These are phyloP conservation scores for Fremontodendron californicum DNA, from an alignment of 345 rosid species.

Conservation along the genomic window DNA sequence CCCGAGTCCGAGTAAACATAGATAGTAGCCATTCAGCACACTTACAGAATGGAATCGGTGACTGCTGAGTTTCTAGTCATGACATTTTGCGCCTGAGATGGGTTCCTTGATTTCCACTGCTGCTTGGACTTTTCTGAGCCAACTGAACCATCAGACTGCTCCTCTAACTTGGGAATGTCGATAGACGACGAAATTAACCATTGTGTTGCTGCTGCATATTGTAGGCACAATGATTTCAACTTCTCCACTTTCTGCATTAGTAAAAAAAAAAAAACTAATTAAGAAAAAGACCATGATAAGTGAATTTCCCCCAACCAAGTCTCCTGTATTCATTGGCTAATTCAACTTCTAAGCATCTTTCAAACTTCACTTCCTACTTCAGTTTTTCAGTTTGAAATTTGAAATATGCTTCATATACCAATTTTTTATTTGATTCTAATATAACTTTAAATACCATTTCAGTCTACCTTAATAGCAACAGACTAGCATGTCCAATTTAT, in stretches of 20 bases:
- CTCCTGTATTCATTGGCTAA: neutral
- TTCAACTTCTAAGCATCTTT: neutral
- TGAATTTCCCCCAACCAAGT: neutral
- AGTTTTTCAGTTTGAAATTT: neutral
- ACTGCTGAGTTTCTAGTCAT: slow-evolving; percentile 49
- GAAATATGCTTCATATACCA: neutral
- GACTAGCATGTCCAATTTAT: neutral
- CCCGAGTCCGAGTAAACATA: too few species aligned
- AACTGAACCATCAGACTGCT: slow-evolving; percentile 24
- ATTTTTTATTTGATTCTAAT: neutral
- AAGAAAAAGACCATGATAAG: slow-evolving; percentile 14
- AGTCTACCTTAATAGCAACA: neutral
- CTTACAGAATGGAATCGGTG: slow-evolving; percentile 83
- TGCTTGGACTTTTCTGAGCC: slow-evolving; percentile 33
- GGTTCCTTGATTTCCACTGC: slow-evolving; percentile 34
- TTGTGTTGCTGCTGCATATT: slow-evolving; percentile 89
- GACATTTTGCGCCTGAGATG: slow-evolving; percentile 39
- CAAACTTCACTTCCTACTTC: neutral
- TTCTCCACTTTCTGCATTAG: slow-evolving; percentile 84
- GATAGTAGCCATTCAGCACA: slow-evolving; percentile 18
- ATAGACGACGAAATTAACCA: slow-evolving; percentile 90
- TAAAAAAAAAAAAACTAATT: neutral
- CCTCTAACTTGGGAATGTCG: slow-evolving; percentile 48
- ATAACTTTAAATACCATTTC: neutral
- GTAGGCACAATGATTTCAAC: slow-evolving; percentile 78